Conservation (phyloP, 2,329 filamentous ascomycete genomes). For the Colletotrichum viniferum region DNA sequence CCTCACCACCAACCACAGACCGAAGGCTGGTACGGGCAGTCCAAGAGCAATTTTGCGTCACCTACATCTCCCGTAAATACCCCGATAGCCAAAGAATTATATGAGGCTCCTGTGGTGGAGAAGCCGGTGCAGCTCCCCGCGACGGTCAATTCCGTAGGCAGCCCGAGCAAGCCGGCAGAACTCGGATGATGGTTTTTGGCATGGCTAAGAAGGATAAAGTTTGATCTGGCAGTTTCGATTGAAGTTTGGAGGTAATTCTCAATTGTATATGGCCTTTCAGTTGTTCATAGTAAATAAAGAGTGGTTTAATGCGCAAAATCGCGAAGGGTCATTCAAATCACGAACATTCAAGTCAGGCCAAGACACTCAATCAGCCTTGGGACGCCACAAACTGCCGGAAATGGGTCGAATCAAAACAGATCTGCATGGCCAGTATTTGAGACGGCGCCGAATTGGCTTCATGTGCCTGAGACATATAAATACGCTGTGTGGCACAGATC, state of each 20-base stretch:
- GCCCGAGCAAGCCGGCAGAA: slow-evolving; percentile 3
- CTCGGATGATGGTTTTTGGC: background rate
- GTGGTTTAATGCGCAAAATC: background rate
- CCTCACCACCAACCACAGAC: background rate
- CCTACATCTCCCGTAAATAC: background rate
- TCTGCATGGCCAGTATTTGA: background rate
- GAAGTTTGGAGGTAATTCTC: background rate
- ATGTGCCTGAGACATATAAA: background rate
- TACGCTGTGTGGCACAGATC: background rate
- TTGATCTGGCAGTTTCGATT: background rate
- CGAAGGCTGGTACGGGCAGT: background rate
- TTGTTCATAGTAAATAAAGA: background rate
- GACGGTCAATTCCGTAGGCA: background rate
- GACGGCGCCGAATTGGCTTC: background rate
- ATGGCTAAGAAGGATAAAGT: background rate
- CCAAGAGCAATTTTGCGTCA: background rate
- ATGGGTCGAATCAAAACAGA: background rate
- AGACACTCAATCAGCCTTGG: background rate
- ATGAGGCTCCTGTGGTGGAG: background rate
- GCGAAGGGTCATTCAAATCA: background rate
- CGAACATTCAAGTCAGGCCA: background rate
- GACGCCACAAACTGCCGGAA: background rate
- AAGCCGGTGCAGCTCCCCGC: background rate
- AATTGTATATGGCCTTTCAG: background rate
- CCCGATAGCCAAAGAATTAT: background rate